Percentiles rank a stretch among this genome's conserved stretches.
Evolutionary conservation across 2,329 filamentous ascomycete species (phyloP).

Genomic region (Stachybotrys echinatus): DNA sequence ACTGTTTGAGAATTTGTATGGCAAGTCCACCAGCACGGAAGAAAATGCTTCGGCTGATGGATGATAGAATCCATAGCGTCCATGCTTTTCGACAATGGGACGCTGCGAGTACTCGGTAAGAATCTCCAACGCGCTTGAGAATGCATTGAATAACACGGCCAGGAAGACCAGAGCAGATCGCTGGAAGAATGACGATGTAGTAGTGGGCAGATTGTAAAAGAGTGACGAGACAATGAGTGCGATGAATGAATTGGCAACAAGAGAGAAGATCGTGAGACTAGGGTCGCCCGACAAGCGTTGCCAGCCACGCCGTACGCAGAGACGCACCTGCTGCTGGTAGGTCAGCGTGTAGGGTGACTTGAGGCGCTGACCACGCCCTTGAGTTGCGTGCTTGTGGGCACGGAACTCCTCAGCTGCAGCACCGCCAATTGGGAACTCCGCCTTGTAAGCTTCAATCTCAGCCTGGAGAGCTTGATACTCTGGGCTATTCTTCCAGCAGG

Average conservation of each 20-base stretch:
- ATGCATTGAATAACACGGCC: constrained; percentile 43
- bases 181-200: constrained; percentile 36
- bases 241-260: constrained; percentile 35
- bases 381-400: constrained; percentile 10
- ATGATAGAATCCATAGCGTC: constrained; percentile 27
- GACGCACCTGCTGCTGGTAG: constrained; percentile 36
- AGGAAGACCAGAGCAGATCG: constrained; percentile 45
- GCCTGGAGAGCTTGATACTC: constrained; percentile 3
- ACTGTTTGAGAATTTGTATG: constrained; percentile 29
- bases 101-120: constrained; percentile 25
- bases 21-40: constrained; percentile 33
- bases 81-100: constrained; percentile 27
- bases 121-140: constrained; percentile 26
- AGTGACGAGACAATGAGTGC: constrained; percentile 46
- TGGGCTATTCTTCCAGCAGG: constrained; percentile 21
- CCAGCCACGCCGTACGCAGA: constrained; percentile 32
- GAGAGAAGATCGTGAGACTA: constrained; percentile 1
- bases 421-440: constrained; percentile 14
- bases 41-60: constrained; percentile 22
- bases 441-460: constrained; percentile 23
- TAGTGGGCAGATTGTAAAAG: constrained; percentile 39
- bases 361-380: constrained; percentile 27
- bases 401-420: constrained; percentile 9
- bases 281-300: constrained; percentile 27
- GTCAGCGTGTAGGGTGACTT: constrained; percentile 43